A percentile compares a stretch with the other conserved stretches of the same genome.
phyloP scores from a whole-genome alignment of 2,329 filamentous ascomycete species.

The Remersonia thermophila region DNA sequence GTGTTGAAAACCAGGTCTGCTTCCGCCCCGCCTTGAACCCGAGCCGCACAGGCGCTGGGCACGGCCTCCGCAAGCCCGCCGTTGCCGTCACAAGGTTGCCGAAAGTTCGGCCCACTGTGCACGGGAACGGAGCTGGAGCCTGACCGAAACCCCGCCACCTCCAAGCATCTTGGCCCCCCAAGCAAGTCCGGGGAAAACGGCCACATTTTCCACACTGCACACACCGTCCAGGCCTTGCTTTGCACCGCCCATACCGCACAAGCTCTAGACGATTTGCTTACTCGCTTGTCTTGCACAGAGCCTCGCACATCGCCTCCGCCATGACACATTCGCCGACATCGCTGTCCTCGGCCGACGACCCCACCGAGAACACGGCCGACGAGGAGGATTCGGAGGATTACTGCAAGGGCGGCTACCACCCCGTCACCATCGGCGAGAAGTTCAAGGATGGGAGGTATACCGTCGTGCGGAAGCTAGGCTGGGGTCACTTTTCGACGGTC shows the following conservation, averaged over 20 bases:
- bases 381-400: conserved; percentile 99
- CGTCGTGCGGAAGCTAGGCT: conserved; percentile 88
- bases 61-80: no score
- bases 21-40: conserved; percentile 9
- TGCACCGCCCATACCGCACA: no score
- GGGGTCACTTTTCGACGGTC: conserved; percentile 98
- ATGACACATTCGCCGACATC: conserved; percentile 65
- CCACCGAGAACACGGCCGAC: conserved; percentile 83
- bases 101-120: conserved; percentile 12
- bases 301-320: conserved; percentile 42
- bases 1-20: conserved; percentile 19
- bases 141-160: conserved; percentile 15
- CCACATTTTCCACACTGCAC: conserved; percentile 1
- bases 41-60: conserved; percentile 1
- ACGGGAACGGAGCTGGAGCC: neutral
- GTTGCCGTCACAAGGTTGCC: conserved; percentile 4
- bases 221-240: conserved; percentile 5
- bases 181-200: conserved; percentile 4
- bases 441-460: conserved; percentile 98
- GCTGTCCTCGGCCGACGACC: conserved; percentile 67
- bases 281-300: conserved; percentile 28
- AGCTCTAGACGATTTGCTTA: no score
- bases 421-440: conserved; percentile 83
- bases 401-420: conserved; percentile 97
- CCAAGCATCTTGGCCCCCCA: conserved; percentile 1